A percentile compares a stretch with the other conserved stretches of the same genome.
Evolutionary conservation across 225 moss, liverwort and hornwort genomes (phyloP).

Genomic region (Sphagnum tenellum): DNA sequence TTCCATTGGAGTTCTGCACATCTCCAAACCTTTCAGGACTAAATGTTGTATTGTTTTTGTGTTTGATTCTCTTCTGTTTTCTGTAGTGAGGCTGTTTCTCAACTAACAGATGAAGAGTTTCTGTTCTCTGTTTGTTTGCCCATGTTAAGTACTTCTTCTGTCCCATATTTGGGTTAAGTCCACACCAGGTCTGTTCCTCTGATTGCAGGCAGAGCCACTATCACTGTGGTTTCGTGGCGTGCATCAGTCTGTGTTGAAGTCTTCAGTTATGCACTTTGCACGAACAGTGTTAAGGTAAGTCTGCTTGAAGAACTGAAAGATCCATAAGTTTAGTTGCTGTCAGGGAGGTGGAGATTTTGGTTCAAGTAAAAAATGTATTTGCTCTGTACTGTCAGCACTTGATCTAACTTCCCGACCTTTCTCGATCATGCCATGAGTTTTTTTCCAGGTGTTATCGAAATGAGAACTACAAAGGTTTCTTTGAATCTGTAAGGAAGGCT

Average conservation of each 20-base stretch:
- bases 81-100: not conserved
- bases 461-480: slow-evolving; percentile 67
- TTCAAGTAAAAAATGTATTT: not conserved
- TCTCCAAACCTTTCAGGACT: too few relatives aligned
- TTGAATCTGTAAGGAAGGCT: slow-evolving; percentile 59
- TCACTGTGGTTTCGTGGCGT: slow-evolving; percentile 84
- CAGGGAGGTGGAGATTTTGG: not conserved
- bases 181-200: too few relatives aligned
- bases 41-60: too few relatives aligned
- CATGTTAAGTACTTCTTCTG: too few relatives aligned
- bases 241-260: slow-evolving; percentile 38
- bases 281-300: slow-evolving; percentile 66
- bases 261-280: slow-evolving; percentile 54
- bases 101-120: not conserved
- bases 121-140: too few relatives aligned
- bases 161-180: too few relatives aligned
- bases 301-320: not conserved
- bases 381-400: not conserved
- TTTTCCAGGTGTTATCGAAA: slow-evolving; percentile 60
- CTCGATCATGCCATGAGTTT: not conserved
- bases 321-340: not conserved
- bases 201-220: slow-evolving; percentile 68
- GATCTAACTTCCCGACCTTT: too few relatives aligned
- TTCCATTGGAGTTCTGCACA: too few relatives aligned
- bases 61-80: not conserved